phyloP scores from a whole-genome alignment of 176 grass and related monocot species.

The Triticum aestivum region DNA sequence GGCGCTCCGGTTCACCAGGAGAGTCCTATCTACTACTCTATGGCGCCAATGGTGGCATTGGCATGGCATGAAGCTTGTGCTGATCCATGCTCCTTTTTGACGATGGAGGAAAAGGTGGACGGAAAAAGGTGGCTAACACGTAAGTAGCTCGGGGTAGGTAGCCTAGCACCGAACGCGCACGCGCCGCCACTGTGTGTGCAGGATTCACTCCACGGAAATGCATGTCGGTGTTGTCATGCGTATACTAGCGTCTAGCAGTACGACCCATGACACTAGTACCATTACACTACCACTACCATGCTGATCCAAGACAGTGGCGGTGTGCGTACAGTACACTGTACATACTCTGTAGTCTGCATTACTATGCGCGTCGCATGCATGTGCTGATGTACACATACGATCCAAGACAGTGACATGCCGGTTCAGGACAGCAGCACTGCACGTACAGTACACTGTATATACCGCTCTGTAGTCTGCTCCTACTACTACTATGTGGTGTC shows the following conservation, averaged over 20 bases:
- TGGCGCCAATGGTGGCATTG: too few species aligned
- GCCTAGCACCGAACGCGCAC: conserved; percentile 28
- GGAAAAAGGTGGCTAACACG: background rate
- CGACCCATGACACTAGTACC: background rate
- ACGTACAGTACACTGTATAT: too few species aligned
- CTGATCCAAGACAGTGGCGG: background rate
- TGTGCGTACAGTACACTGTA: background rate
- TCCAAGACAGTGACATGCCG: too few species aligned
- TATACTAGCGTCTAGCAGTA: background rate
- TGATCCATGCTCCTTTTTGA: background rate
- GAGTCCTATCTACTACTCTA: background rate
- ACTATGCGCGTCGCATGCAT: too few species aligned
- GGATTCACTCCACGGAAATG: background rate
- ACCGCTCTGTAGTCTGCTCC: too few species aligned
- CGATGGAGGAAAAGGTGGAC: background rate
- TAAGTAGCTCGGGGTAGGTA: background rate
- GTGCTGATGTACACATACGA: too few species aligned
- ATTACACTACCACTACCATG: background rate
- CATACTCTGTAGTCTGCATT: background rate
- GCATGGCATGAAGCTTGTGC: too few species aligned
- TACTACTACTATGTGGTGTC: too few species aligned
- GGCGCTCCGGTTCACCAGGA: background rate
- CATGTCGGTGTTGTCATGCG: background rate
- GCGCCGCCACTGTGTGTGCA: conserved; percentile 34
- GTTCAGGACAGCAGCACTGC: too few species aligned